Evolutionary conservation across 2,329 filamentous ascomycete species (phyloP).

Genomic region (Aspergillus sp.): DNA sequence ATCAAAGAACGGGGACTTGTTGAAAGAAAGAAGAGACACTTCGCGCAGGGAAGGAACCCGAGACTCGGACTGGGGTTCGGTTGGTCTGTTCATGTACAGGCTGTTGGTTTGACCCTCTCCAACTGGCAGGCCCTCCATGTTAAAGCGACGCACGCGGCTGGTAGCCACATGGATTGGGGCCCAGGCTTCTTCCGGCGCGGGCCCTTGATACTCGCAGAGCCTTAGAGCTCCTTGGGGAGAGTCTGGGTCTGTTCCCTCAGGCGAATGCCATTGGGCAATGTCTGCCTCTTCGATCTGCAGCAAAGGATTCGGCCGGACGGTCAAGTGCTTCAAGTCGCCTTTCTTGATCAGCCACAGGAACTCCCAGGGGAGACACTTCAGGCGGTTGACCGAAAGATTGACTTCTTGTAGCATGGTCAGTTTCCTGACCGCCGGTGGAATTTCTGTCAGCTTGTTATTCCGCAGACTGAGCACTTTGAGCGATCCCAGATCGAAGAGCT

Average conservation of each 20-base stretch:
- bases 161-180: conserved; percentile 38
- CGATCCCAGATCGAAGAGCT: conserved; percentile 43
- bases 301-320: conserved; percentile 43
- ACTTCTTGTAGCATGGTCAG: conserved; percentile 44
- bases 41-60: conserved; percentile 45
- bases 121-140: conserved; percentile 35
- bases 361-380: conserved; percentile 47
- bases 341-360: conserved; percentile 41
- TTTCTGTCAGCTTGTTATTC: conserved; percentile 44
- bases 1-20: conserved; percentile 36
- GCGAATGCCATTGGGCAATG: conserved; percentile 34
- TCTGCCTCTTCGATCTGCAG: conserved; percentile 28
- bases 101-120: conserved; percentile 6
- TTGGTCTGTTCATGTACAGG: conserved; percentile 3
- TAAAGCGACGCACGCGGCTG: conserved; percentile 29
- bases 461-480: conserved; percentile 47
- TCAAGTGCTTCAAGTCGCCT: conserved; percentile 39
- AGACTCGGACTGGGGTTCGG: conserved; percentile 8
- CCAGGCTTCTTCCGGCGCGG: conserved; percentile 32
- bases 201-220: conserved; percentile 25
- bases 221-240: conserved; percentile 9
- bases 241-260: conserved; percentile 9
- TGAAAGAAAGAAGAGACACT: conserved; percentile 40
- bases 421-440: conserved; percentile 42
- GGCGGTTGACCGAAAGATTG: conserved; percentile 46